Evolutionary conservation across 805 yeast species (phyloP).

Genomic region (Candida insectorum): DNA sequence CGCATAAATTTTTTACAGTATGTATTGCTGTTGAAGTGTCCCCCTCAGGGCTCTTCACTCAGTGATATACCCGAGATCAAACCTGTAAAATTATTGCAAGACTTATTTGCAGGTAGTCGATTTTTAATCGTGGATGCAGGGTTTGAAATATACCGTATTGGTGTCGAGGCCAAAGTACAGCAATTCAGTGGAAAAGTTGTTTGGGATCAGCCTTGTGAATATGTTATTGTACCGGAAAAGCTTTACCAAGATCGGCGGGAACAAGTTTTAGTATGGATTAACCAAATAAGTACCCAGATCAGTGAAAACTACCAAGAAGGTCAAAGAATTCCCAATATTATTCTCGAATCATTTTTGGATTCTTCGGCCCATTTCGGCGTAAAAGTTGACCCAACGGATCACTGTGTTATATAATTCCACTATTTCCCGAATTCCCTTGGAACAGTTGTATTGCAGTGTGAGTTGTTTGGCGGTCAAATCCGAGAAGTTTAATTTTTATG

Average conservation of each 20-base stretch:
- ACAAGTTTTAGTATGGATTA: conserved; percentile 6
- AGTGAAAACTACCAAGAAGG: conserved; percentile 7
- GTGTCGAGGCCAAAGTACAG: conserved; percentile 25
- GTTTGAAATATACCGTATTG: conserved; percentile 6
- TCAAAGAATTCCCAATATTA: conserved; percentile 30
- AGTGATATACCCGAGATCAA: not conserved
- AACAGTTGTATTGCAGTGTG: not conserved
- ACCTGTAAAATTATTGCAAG: conserved; percentile 1
- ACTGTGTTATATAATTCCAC: conserved; percentile 13
- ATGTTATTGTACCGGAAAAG: conserved; percentile 10
- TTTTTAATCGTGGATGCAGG: conserved; percentile 25
- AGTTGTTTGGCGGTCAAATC: too few species aligned
- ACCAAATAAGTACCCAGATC: conserved; percentile 15
- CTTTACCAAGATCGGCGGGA: conserved; percentile 6
- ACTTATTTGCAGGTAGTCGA: conserved; percentile 17
- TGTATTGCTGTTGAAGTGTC: conserved; percentile 1
- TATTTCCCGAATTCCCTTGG: too few species aligned
- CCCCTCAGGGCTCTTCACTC: not conserved
- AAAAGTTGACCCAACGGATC: conserved; percentile 30
- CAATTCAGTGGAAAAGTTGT: conserved; percentile 44
- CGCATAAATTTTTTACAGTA: conserved; percentile 5
- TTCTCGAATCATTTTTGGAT: conserved; percentile 29
- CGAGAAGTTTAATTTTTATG: too few species aligned
- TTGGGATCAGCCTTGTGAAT: conserved; percentile 5
- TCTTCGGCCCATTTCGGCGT: conserved; percentile 21